These are phyloP conservation scores for Aspergillus panamensis DNA, from an alignment of 495 filamentous ascomycete species.

Conservation along the genomic window DNA sequence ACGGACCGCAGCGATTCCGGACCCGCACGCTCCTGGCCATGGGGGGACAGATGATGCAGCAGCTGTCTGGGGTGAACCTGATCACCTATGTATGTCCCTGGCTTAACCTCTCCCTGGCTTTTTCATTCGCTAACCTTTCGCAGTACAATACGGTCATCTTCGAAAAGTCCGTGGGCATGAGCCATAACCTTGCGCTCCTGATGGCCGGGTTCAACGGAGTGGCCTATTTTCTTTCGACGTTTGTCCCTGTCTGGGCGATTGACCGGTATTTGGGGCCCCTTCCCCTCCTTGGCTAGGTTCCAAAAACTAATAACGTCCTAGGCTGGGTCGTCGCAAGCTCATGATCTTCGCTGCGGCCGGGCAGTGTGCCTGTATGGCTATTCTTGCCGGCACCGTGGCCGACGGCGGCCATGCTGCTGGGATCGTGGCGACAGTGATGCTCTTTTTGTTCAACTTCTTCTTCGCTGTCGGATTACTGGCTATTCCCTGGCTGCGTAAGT, in stretches of 20 bases:
- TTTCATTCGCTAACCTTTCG: too few relatives aligned
- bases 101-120: neutral
- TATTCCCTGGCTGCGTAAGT: conserved; percentile 37
- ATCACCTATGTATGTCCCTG: conserved; percentile 36
- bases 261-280: conserved; percentile 42
- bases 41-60: conserved; percentile 46
- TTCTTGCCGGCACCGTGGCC: conserved; percentile 32
- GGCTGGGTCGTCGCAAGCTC: conserved; percentile 44
- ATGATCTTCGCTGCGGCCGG: conserved; percentile 50
- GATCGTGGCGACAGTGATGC: conserved; percentile 33
- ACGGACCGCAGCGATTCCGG: conserved; percentile 30
- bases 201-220: conserved; percentile 48
- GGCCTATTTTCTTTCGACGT: conserved; percentile 44
- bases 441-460: conserved; percentile 40
- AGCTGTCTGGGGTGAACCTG: conserved; percentile 44
- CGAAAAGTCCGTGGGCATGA: conserved; percentile 34
- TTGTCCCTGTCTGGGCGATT: conserved; percentile 51
- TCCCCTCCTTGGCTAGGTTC: neutral
- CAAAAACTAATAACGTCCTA: conserved; percentile 18
- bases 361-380: conserved; percentile 48
- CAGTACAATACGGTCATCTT: conserved; percentile 40
- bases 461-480: conserved; percentile 33
- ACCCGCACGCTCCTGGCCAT: conserved; percentile 36
- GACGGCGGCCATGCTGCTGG: conserved; percentile 30
- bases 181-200: conserved; percentile 40